phyloP scores from a whole-genome alignment of 805 yeast species.

The Maudiozyma turicensis region DNA sequence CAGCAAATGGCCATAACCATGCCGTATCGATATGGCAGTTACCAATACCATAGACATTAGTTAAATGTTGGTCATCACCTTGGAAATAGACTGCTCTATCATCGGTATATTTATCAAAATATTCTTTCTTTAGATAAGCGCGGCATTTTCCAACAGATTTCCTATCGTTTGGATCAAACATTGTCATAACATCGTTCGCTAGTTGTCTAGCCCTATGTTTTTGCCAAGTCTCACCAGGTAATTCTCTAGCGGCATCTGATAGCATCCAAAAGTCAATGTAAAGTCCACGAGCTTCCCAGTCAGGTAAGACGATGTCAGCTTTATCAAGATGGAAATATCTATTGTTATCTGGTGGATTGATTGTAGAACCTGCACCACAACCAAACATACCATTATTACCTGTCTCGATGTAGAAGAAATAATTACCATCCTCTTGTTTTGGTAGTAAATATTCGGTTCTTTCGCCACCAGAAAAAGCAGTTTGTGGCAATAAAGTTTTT shows the following conservation, averaged over 20 bases:
- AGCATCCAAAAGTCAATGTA: constrained; percentile 78
- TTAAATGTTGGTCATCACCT: constrained; percentile 25
- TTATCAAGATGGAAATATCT: constrained; percentile 54
- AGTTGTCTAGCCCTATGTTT: constrained; percentile 72
- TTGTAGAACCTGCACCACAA: constrained; percentile 48
- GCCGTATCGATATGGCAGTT: constrained; percentile 97
- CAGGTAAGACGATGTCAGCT: constrained; percentile 78
- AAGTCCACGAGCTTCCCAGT: constrained; percentile 68
- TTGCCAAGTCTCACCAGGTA: constrained; percentile 67
- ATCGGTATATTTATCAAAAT: constrained; percentile 58
- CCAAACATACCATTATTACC: constrained; percentile 96
- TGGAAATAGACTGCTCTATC: constrained; percentile 53
- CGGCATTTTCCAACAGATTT: constrained; percentile 53
- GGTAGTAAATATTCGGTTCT: constrained; percentile 69
- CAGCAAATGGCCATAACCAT: constrained; percentile 99
- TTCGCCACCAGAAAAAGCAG: constrained; percentile 85
- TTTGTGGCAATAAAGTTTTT: constrained; percentile 49
- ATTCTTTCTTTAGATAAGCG: constrained; percentile 44
- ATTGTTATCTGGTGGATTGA: constrained; percentile 62
- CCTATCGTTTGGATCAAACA: constrained; percentile 64
- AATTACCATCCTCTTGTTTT: constrained; percentile 38
- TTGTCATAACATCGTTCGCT: constrained; percentile 75
- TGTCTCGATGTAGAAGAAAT: constrained; percentile 72
- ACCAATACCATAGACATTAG: constrained; percentile 77
- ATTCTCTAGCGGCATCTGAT: constrained; percentile 85